A percentile compares a stretch with the other conserved stretches of the same genome.
Evolutionary conservation across 2,329 filamentous ascomycete species (phyloP).

Genomic region (Graphiopsis chlorocephala): DNA sequence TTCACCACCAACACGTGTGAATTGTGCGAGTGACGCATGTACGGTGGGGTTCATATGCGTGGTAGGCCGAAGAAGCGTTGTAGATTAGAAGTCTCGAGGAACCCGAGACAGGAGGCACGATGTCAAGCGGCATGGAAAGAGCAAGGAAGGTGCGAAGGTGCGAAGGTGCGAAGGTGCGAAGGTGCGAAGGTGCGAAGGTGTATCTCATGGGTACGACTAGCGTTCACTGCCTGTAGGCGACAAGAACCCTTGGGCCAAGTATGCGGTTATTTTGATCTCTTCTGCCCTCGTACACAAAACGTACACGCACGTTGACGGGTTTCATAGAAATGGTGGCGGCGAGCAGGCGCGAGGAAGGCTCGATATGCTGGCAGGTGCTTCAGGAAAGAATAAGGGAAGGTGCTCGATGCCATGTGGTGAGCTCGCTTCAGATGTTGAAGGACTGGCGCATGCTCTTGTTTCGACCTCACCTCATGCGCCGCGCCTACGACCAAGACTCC

Average conservation of each 20-base stretch:
- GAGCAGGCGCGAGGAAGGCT: not conserved
- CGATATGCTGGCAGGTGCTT: not conserved
- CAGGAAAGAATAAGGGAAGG: not conserved
- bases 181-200: not conserved
- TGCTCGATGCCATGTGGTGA: not conserved
- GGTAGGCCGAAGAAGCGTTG: not conserved
- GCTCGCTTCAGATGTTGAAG: not conserved
- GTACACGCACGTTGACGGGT: not conserved
- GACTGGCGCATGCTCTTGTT: not conserved
- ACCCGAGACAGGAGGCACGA: not conserved
- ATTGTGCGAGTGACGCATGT: not conserved
- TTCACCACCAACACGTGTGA: not conserved
- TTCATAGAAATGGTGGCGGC: not conserved
- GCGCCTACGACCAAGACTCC: not conserved
- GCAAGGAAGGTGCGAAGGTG: not conserved
- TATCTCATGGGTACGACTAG: not conserved
- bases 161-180: constrained; percentile 5
- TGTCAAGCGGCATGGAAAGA: not conserved
- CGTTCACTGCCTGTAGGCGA: not conserved
- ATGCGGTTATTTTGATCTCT: not conserved
- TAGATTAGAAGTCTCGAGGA: not conserved
- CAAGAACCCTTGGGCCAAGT: not conserved
- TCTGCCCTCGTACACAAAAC: not conserved
- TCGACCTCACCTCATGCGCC: constrained; percentile 3
- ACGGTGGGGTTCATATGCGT: not conserved